A percentile compares a stretch with the other conserved stretches of the same genome.
Conservation (phyloP, 441 rosid species). For the Rhodomyrtus psidioides region DNA sequence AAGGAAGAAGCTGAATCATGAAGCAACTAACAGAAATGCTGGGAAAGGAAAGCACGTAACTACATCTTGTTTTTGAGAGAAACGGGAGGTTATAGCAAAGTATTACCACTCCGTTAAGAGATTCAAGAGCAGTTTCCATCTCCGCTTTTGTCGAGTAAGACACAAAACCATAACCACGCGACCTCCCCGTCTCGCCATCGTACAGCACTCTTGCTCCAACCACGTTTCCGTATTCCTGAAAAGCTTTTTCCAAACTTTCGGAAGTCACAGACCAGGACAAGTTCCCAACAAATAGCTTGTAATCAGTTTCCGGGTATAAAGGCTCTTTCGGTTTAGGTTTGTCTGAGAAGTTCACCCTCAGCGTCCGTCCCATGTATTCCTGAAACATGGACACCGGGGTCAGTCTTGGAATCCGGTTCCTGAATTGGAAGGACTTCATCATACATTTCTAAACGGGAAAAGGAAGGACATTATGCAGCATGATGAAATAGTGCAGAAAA, state of each 20-base stretch:
- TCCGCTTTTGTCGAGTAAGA: slow-evolving; percentile 50
- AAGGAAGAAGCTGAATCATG: background rate
- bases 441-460: background rate
- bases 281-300: slow-evolving; percentile 80
- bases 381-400: slow-evolving; percentile 10
- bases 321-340: slow-evolving; percentile 62
- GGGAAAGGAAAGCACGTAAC: background rate
- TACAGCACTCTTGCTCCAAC: slow-evolving; percentile 78
- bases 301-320: slow-evolving; percentile 72
- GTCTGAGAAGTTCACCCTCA: slow-evolving; percentile 78
- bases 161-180: slow-evolving; percentile 82
- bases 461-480: background rate
- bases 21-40: background rate
- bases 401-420: background rate
- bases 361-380: slow-evolving; percentile 59
- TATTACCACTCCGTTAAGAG: slow-evolving; percentile 63
- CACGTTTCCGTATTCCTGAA: slow-evolving; percentile 63
- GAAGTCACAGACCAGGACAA: slow-evolving; percentile 80
- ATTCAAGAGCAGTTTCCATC: slow-evolving; percentile 72
- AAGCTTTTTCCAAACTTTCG: slow-evolving; percentile 60
- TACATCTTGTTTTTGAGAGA: background rate
- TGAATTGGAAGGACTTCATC: background rate
- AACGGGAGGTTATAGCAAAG: background rate
- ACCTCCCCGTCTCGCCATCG: slow-evolving; percentile 77
- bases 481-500: background rate